phyloP scores from a whole-genome alignment of 345 rosid species.

The Durio zibethinus region DNA sequence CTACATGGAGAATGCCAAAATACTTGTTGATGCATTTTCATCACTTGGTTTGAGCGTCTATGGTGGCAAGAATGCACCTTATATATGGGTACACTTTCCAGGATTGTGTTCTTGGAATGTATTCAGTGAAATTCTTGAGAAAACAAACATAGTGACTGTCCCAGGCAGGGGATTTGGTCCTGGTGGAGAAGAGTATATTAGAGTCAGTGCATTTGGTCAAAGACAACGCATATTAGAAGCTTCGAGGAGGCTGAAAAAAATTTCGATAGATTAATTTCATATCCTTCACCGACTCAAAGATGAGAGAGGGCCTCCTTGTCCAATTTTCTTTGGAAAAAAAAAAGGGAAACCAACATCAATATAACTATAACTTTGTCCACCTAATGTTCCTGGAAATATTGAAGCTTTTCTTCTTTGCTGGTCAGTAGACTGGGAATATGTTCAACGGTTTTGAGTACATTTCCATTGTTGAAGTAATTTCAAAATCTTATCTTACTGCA shows the following conservation, averaged over 20 bases:
- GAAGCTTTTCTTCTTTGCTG: background rate
- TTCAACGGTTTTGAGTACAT: background rate
- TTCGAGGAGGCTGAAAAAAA: slow-evolving; percentile 41
- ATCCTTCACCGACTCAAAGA: background rate
- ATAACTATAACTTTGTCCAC: background rate
- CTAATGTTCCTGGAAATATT: background rate
- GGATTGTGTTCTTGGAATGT: slow-evolving; percentile 69
- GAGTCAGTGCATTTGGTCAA: slow-evolving; percentile 66
- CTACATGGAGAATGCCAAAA: slow-evolving; percentile 63
- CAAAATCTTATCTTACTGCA: no score
- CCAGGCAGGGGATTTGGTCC: slow-evolving; percentile 86
- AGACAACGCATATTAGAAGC: slow-evolving; percentile 58
- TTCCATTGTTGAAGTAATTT: no score
- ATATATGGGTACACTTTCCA: slow-evolving; percentile 64
- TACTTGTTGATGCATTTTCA: slow-evolving; percentile 44
- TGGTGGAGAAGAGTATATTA: slow-evolving; percentile 64
- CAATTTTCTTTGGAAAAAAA: background rate
- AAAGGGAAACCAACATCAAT: background rate
- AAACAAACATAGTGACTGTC: slow-evolving; percentile 56
- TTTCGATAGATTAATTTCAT: background rate
- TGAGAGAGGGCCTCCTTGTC: background rate
- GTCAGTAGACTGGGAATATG: background rate
- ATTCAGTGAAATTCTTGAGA: slow-evolving; percentile 65
- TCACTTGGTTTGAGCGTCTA: slow-evolving; percentile 49
- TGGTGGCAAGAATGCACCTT: slow-evolving; percentile 77